Conservation (phyloP, 257 asterid genomes). For the Solanum megistacrolobum region DNA sequence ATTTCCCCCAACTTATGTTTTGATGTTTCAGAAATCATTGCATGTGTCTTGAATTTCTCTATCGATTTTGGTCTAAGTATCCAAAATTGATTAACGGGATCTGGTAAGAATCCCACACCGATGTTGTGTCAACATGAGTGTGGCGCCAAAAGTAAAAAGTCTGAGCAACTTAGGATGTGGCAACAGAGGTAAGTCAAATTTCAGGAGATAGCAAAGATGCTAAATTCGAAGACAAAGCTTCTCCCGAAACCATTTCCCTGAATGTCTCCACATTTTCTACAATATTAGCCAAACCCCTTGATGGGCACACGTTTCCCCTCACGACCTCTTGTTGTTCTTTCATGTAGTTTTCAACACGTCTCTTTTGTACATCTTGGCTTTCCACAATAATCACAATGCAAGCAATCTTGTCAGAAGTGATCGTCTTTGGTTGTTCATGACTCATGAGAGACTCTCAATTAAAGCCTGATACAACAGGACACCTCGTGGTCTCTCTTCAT, state of each 20-base stretch:
- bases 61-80: neutral
- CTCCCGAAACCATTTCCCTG: neutral
- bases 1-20: neutral
- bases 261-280: neutral
- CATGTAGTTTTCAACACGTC: neutral
- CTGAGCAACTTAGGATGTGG: neutral
- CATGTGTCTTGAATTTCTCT: neutral
- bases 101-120: neutral
- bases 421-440: neutral
- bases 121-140: neutral
- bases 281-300: neutral
- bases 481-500: neutral
- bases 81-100: neutral
- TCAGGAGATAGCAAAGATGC: neutral
- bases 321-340: neutral
- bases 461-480: neutral
- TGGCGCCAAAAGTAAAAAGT: neutral
- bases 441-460: neutral
- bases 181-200: neutral
- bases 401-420: neutral
- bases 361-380: neutral
- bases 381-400: neutral
- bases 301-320: neutral
- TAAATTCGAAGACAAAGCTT: neutral
- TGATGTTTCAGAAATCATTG: neutral